Evolutionary conservation across 1,139 yeast species (phyloP), one percentile per base, ranked within the genome.

Genomic region (Kurtzmaniella quercitrusa): DNA sequence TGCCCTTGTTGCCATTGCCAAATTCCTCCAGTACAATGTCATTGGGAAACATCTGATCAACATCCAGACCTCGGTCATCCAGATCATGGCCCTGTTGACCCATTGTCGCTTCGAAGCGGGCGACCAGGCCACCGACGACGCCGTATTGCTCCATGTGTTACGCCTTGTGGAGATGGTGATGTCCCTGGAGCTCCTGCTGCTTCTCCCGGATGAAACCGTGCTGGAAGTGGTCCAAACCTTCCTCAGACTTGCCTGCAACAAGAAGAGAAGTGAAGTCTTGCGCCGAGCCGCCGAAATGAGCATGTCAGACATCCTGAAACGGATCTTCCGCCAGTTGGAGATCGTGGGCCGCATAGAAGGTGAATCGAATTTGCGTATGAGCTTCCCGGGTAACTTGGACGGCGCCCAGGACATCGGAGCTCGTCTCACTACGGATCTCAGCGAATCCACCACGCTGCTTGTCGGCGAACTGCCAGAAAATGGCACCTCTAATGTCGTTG

Each of bases 71-170:
- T 61, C 84, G 23, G 65, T 85, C 51, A 71, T 81, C 12, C 85
- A 82, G 54, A 71, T 84, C 45, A 77, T 85, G 16, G 77, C 87
- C 15, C 85, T 97, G 0, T 75, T 94, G 46, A 88, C 98, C 0
- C 96, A 90, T 58, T 93, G 98, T 63, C 79, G 96, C 34, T 94
- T 93, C 60, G 98, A 93, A 66, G 96, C 96, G 1, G 87, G 95
- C 0, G 97, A 91, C 58, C 96, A 90, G 59, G 79, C 85, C 37
- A 85, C 91, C 37, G 98, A 94, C 63, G 98, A 94, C 58, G 88
- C 95, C 0, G 94, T 94, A 4, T 68, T 94, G 43, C 72, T 91
- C 43, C 88, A 88, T 56, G 95, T 94, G 19, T 75, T 94, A 51
- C 71, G 85, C 38, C 68, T 93, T 34, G 72, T 93, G 60, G 94